Evolutionary conservation across 495 filamentous ascomycete genomes (phyloP).

Genomic region (Darksidea phi): DNA sequence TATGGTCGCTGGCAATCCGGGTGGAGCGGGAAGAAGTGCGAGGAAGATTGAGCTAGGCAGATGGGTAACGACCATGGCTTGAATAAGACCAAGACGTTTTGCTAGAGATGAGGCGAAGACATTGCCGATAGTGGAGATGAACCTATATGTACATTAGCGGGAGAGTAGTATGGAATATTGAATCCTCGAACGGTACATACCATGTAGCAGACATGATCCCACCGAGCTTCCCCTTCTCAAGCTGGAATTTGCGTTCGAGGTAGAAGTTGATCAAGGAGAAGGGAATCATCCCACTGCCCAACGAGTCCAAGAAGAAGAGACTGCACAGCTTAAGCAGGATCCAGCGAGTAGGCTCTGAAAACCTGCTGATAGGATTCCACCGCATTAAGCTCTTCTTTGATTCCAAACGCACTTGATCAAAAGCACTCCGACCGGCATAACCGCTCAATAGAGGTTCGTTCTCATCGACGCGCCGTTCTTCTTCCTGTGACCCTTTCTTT

Average conservation of each 20-base stretch:
- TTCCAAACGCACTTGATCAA: background rate
- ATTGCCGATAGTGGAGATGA: conserved; percentile 66
- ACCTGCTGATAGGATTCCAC: conserved; percentile 24
- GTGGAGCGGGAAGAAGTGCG: conserved; percentile 63
- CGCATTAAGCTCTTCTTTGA: background rate
- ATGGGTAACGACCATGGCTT: conserved; percentile 87
- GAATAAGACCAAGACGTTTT: conserved; percentile 73
- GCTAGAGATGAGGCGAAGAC: conserved; percentile 73
- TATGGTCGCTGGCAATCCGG: conserved; percentile 58
- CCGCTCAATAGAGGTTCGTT: conserved; percentile 17
- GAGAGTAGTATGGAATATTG: too few relatives aligned
- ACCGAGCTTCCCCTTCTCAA: conserved; percentile 58
- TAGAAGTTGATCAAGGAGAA: conserved; percentile 58
- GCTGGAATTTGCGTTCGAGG: conserved; percentile 71
- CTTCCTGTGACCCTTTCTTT: background rate
- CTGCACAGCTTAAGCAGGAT: conserved; percentile 71
- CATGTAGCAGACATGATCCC: conserved; percentile 34
- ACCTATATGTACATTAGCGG: conserved; percentile 53
- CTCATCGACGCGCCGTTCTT: conserved; percentile 11
- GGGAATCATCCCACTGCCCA: conserved; percentile 75
- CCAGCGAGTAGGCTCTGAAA: conserved; percentile 44
- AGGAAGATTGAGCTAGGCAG: conserved; percentile 74
- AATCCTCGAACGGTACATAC: too few relatives aligned
- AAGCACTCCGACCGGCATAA: background rate
- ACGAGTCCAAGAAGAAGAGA: conserved; percentile 73